Evolutionary conservation across 1,284 basidiomycete genomes (phyloP).

Genomic region (Filobasidium uniguttulatum): DNA sequence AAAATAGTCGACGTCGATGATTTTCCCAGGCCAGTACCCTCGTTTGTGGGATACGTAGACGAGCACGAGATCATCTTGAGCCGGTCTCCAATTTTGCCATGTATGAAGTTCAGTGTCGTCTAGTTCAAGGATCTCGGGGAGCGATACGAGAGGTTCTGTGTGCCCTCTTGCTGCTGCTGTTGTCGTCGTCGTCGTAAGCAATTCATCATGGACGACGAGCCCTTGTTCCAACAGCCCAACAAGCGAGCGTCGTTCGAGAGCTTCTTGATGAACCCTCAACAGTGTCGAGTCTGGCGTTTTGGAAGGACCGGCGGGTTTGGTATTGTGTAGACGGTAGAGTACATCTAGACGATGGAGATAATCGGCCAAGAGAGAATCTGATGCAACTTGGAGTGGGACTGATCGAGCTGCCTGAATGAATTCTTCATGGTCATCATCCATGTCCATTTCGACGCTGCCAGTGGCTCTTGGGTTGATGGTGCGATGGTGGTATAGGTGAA

Average conservation of each 20-base stretch:
- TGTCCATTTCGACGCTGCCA: too few relatives aligned
- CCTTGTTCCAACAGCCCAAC: background rate
- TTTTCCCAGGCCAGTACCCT: background rate
- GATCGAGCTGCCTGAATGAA: too few relatives aligned
- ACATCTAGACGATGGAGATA: background rate
- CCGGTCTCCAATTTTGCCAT: background rate
- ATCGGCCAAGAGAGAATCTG: background rate
- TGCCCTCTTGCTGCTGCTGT: background rate
- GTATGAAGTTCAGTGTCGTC: background rate
- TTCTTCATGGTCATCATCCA: too few relatives aligned
- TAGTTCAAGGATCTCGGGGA: background rate
- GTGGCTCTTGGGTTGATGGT: too few relatives aligned
- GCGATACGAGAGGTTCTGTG: background rate
- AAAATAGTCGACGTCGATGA: background rate
- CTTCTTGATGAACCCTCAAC: background rate
- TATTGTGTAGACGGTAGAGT: background rate
- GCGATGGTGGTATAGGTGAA: too few relatives aligned
- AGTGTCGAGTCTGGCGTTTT: background rate
- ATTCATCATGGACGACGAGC: background rate
- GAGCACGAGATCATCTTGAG: background rate
- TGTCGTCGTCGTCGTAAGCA: too few relatives aligned
- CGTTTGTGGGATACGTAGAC: background rate
- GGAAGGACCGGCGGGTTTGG: background rate
- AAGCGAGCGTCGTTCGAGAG: background rate
- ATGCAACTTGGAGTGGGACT: background rate